phyloP scores from a whole-genome alignment of 441 rosid genomes.

The Syzygium syzygioides region DNA sequence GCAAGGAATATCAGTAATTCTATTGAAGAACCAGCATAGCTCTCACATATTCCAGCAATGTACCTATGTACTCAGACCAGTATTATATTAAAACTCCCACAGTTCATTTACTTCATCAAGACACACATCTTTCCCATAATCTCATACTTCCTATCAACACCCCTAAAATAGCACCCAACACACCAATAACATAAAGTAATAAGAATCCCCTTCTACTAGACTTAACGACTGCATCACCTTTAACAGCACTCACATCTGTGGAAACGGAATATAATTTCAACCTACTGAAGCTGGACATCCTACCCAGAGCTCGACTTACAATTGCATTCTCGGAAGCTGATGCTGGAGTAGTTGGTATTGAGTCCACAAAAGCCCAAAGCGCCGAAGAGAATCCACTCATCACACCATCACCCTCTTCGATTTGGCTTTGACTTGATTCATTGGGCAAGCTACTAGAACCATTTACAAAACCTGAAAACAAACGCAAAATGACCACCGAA shows the following conservation, averaged over 20 bases:
- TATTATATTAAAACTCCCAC: not conserved
- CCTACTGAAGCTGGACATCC: conserved; percentile 82
- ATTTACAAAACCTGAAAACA: conserved; percentile 37
- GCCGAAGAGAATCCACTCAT: conserved; percentile 51
- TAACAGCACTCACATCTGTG: conserved; percentile 15
- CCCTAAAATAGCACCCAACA: conserved; percentile 60
- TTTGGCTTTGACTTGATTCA: conserved; percentile 26
- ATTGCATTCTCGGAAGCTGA: conserved; percentile 71
- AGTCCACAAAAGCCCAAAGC: conserved; percentile 69
- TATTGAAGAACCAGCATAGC: not conserved
- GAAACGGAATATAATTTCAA: conserved; percentile 35
- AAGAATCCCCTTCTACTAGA: conserved; percentile 38
- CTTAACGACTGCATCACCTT: conserved; percentile 20
- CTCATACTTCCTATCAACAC: conserved; percentile 40
- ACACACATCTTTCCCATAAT: conserved; percentile 28
- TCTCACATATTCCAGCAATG: not conserved
- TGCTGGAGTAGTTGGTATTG: conserved; percentile 82
- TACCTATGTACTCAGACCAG: not conserved
- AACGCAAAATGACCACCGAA: conserved; percentile 6
- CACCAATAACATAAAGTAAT: conserved; percentile 48
- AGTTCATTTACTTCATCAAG: not conserved
- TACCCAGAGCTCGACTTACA: conserved; percentile 62
- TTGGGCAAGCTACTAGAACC: conserved; percentile 11
- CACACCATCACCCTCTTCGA: conserved; percentile 21
- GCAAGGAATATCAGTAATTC: not conserved